These are phyloP conservation scores for Pterocarpus macrocarpus DNA, from an alignment of 306 rosid species.

Conservation along the genomic window DNA sequence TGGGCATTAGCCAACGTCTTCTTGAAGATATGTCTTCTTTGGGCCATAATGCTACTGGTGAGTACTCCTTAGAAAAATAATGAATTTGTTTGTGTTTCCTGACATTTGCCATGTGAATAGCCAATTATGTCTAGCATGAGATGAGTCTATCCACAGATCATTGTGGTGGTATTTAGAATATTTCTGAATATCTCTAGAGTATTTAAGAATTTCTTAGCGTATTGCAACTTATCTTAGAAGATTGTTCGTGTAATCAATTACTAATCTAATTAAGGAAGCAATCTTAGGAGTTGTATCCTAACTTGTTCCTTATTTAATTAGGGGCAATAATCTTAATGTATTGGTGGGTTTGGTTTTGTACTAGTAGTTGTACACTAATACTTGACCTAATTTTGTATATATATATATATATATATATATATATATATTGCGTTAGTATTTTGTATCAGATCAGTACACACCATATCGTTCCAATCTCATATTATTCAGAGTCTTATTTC, in stretches of 20 bases:
- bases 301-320: background rate
- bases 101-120: constrained; percentile 12
- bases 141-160: constrained; percentile 22
- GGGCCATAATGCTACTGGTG: constrained; percentile 77
- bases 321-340: constrained; percentile 15
- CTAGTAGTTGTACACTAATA: background rate
- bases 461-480: constrained; percentile 26
- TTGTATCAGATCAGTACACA: background rate
- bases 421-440: background rate
- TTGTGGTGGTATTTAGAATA: constrained; percentile 22
- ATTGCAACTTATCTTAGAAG: background rate
- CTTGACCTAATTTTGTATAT: background rate
- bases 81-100: background rate
- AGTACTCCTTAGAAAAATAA: constrained; percentile 50
- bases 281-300: constrained; percentile 27
- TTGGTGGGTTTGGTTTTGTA: background rate
- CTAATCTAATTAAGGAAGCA: constrained; percentile 25
- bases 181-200: constrained; percentile 26
- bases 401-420: background rate
- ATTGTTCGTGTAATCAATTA: background rate
- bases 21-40: constrained; percentile 79
- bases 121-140: constrained; percentile 26
- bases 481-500: background rate
- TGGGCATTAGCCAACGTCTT: constrained; percentile 96
- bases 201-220: constrained; percentile 21